Evolutionary conservation across 768 basidiomycete genomes (phyloP).

Genomic region (Tylopilus sp.): DNA sequence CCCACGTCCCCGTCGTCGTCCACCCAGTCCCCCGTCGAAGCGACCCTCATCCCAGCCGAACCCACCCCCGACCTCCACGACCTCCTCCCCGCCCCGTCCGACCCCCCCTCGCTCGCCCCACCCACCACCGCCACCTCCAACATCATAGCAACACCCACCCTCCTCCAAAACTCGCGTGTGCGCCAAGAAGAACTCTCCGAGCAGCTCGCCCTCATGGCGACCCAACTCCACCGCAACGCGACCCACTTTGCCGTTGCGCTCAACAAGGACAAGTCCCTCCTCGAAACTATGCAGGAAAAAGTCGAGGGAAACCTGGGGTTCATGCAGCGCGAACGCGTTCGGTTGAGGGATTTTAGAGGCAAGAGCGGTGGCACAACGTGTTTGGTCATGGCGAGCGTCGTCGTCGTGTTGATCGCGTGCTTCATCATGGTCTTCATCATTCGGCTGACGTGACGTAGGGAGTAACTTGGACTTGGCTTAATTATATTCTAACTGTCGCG

Average conservation of each 20-base stretch:
- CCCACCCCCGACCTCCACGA: constrained; percentile 22
- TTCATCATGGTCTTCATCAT: constrained; percentile 71
- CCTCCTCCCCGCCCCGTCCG: constrained; percentile 30
- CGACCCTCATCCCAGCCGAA: constrained; percentile 25
- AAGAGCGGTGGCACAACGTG: constrained; percentile 74
- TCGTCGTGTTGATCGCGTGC: constrained; percentile 67
- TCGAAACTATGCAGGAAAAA: constrained; percentile 66
- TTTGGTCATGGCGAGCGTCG: constrained; percentile 57
- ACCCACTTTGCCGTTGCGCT: constrained; percentile 72
- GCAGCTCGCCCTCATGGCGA: constrained; percentile 82
- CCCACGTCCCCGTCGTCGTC: constrained; percentile 6
- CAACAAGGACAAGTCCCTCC: constrained; percentile 67
- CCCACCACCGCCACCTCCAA: constrained; percentile 34
- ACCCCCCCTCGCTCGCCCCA: constrained; percentile 17
- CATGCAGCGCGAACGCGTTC: constrained; percentile 62
- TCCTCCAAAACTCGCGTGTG: constrained; percentile 53
- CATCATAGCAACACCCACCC: constrained; percentile 34
- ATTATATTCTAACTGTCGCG: neutral
- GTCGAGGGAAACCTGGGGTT: constrained; percentile 68
- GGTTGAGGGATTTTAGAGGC: constrained; percentile 57
- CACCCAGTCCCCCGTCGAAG: constrained; percentile 14
- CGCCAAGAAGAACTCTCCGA: constrained; percentile 72
- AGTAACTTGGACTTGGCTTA: neutral
- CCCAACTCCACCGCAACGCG: constrained; percentile 82
- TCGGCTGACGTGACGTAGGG: constrained; percentile 47